Evolutionary conservation across 1,284 basidiomycete species (phyloP), one percentile per base, ranked within the genome.

Genomic region (Ceratobasidium sp.): DNA sequence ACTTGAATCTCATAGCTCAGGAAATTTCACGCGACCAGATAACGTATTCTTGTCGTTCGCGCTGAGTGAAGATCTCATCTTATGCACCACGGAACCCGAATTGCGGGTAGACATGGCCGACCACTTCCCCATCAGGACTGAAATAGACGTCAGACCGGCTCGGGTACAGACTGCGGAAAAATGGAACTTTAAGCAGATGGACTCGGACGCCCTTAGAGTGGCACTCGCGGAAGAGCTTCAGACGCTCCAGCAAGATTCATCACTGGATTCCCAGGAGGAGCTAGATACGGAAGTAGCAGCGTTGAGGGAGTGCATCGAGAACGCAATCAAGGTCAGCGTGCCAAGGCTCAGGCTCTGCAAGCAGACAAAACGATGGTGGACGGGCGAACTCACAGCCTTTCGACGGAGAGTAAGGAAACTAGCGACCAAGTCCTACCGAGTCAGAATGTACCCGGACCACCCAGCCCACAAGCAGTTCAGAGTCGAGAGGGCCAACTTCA

Each of bases 151-250:
- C 26, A 21, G 14, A 14, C 48, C 28, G 23, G 21, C 18, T 18
- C 16, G 5, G 23, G 34, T 16, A 3, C 28, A 39, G 16, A 28
- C 61, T 5, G 14, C 14, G 1, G 10, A 30, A n/a, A 23, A 32
- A n/a, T 10, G 39, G 21, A 57, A 53, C 59, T 75, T 65, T 34
- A 39, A 48, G 10, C 28, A 67, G 34, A 62, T 60, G 0, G 62
- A 75, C 59, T 74, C 73, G 73, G 52, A 70, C 1, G 39, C 45
- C 0, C 74, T 72, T 71, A n/a, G 43, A 1, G 32, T 70, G 23
- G 12, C 12, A 21, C 60, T 75, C 16, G n/a, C 2, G 16, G n/a
- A 14, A 8, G 8, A 55, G 36, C 36, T 39, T 74, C n/a, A 41
- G 9, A 46, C n/a, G 10, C 8, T 14, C n/a, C 32, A 55, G 12